Base-by-base conservation (phyloP, 768 basidiomycete species). In the Pleurotus sapidus region DNA sequence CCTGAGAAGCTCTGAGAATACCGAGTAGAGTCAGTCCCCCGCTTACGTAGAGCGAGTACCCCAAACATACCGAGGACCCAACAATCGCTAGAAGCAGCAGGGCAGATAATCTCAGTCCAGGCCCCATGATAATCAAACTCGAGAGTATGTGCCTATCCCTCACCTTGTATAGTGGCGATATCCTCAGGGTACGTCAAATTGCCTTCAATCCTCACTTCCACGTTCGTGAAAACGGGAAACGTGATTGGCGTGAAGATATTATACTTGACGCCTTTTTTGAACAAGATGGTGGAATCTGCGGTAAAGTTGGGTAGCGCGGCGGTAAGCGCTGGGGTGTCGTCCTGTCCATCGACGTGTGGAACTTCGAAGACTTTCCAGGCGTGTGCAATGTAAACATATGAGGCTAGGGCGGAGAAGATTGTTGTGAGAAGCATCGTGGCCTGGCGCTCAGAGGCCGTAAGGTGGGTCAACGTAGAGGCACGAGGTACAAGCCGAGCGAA, bases 211-310 rank as follows among this genome's bases (percentile, higher is more conserved):
- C 68, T 67, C 18, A 87, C 72, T 58, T 84, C 83, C 15, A 86
- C 84, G 58, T 85, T 84, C 34, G 73, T 79, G 51, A 86, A 64
- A 0, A 62, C 64, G 0, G 83, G 81, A 55, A 87, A 87, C 55
- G 72, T 77, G 68, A 86, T 73, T 0, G 84, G 81, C 2, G 82
- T 83, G 63, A 79, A 84, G 5, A 85, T 78, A 61, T 86, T 87
- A 63, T 87, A 88, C 0, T 76, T 82, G 17, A 76, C 67, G 38
- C 84, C 82, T 51, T 80, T 73, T 63, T 78, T 49, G 67, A 87
- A 87, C 4, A 86, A 58, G 61, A 86, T 85, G 4, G 80, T 82
- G 20, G 83, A 71, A 57, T 82, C 70, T 6, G 64, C 64, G 2
- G 70, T 63, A 59, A 73, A 74, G 27, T 70, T 71, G 0, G 75